Evolutionary conservation across 371 early-diverging fungal species (phyloP).

Genomic region (Gilbertella persicaria): DNA sequence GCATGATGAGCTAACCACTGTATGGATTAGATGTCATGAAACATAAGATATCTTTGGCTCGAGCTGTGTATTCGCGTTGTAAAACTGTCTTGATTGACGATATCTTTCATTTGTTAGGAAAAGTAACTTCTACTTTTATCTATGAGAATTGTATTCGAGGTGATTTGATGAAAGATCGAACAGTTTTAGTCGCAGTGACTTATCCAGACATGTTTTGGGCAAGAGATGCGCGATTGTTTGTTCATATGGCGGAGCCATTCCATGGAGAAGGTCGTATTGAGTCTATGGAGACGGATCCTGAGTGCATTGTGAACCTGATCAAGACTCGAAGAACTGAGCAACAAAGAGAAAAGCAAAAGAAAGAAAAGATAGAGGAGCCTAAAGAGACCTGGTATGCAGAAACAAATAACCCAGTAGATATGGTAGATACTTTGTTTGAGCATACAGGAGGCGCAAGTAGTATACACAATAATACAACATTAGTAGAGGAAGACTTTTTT

Average conservation of each 20-base stretch:
- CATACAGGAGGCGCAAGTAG: conserved; percentile 4
- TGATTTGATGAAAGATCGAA: conserved; percentile 69
- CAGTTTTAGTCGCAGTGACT: conserved; percentile 78
- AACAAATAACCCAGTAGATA: conserved; percentile 21
- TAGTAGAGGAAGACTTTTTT: conserved; percentile 37
- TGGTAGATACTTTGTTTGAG: conserved; percentile 37
- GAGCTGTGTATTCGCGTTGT: conserved; percentile 71
- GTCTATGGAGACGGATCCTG: conserved; percentile 10
- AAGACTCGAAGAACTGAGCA: conserved; percentile 4
- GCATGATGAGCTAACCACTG: not conserved
- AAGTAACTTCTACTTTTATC: conserved; percentile 66
- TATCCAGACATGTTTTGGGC: conserved; percentile 69
- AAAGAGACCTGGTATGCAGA: not conserved
- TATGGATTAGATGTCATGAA: conserved; percentile 64
- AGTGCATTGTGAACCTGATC: conserved; percentile 14
- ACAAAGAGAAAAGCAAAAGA: not conserved
- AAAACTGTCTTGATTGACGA: conserved; percentile 73
- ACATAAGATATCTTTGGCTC: conserved; percentile 73
- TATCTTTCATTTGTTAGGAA: conserved; percentile 61
- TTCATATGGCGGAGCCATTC: conserved; percentile 20
- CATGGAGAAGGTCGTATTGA: not conserved
- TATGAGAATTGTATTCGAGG: conserved; percentile 66
- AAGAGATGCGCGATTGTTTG: conserved; percentile 66
- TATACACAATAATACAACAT: conserved; percentile 9
- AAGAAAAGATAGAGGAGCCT: not conserved